A percentile compares a stretch with the other conserved stretches of the same genome.
Conservation (phyloP, 768 basidiomycete species). For the Rubroboletus pulcherrimus region DNA sequence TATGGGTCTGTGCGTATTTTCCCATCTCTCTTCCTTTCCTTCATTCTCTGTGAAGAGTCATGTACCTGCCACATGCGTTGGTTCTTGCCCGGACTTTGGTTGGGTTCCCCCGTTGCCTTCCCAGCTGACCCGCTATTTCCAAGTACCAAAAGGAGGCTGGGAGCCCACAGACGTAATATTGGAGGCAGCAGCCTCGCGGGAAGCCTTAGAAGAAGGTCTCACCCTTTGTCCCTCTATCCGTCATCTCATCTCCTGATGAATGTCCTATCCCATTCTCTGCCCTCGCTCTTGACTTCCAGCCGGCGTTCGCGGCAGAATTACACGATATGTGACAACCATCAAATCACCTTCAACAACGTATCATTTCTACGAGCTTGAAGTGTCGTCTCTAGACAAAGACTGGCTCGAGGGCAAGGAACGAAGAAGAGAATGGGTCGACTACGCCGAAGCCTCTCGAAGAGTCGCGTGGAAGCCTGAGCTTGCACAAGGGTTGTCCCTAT, state of each 20-base stretch:
- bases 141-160: conserved; percentile 94
- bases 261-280: conserved; percentile 40
- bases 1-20: conserved; percentile 81
- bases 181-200: conserved; percentile 85
- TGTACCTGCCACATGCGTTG: not conserved
- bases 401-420: conserved; percentile 83
- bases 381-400: conserved; percentile 66
- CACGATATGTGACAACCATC: conserved; percentile 81
- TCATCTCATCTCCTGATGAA: conserved; percentile 69
- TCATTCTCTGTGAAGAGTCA: not conserved
- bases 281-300: conserved; percentile 45
- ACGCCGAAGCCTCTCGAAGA: conserved; percentile 70
- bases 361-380: conserved; percentile 90
- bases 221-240: conserved; percentile 73
- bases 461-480: conserved; percentile 86
- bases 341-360: conserved; percentile 75
- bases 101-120: not conserved
- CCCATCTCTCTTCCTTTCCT: conserved; percentile 6
- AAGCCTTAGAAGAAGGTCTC: conserved; percentile 97
- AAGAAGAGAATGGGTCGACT: conserved; percentile 84
- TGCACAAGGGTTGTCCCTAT: conserved; percentile 68
- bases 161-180: conserved; percentile 76
- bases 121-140: conserved; percentile 9
- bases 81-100: not conserved
- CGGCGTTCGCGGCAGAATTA: conserved; percentile 83